Conservation (phyloP, 2,329 filamentous ascomycete genomes). For the Coniosporium tulheliwenetii region DNA sequence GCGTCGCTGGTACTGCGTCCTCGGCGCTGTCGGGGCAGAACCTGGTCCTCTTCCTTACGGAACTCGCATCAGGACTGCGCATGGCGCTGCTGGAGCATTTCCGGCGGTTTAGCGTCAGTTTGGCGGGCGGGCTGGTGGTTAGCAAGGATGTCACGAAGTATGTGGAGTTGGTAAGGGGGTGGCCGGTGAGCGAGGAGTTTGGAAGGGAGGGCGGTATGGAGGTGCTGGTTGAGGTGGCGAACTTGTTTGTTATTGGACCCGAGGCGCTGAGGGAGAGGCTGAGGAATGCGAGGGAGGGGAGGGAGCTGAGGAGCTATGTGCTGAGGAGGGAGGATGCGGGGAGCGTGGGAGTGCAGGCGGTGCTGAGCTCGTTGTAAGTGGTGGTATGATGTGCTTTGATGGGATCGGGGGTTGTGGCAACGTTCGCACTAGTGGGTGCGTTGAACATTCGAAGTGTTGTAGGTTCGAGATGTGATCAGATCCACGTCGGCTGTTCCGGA, state of each 20-base stretch:
- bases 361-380: slow-evolving; percentile 48
- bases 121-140: slow-evolving; percentile 85
- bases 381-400: too few relatives aligned
- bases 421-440: too few relatives aligned
- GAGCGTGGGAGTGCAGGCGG: slow-evolving; percentile 67
- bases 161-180: slow-evolving; percentile 67
- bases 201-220: slow-evolving; percentile 44
- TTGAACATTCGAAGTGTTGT: too few relatives aligned
- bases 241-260: slow-evolving; percentile 78
- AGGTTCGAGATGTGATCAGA: too few relatives aligned
- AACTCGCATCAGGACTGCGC: slow-evolving; percentile 68
- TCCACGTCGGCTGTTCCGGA: too few relatives aligned
- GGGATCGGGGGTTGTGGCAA: too few relatives aligned
- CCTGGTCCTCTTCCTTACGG: slow-evolving; percentile 64
- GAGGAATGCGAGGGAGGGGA: slow-evolving; percentile 21
- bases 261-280: slow-evolving; percentile 36
- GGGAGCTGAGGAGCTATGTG: slow-evolving; percentile 67
- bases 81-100: slow-evolving; percentile 78
- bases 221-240: slow-evolving; percentile 82
- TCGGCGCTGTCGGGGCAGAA: slow-evolving; percentile 71
- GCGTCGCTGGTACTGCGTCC: slow-evolving; percentile 45
- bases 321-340: slow-evolving; percentile 70
- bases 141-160: slow-evolving; percentile 94
- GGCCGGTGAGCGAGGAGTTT: slow-evolving; percentile 47
- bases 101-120: slow-evolving; percentile 84